Conservation (phyloP, 2,329 filamentous ascomycete species). For the Colletotrichum sp. region DNA sequence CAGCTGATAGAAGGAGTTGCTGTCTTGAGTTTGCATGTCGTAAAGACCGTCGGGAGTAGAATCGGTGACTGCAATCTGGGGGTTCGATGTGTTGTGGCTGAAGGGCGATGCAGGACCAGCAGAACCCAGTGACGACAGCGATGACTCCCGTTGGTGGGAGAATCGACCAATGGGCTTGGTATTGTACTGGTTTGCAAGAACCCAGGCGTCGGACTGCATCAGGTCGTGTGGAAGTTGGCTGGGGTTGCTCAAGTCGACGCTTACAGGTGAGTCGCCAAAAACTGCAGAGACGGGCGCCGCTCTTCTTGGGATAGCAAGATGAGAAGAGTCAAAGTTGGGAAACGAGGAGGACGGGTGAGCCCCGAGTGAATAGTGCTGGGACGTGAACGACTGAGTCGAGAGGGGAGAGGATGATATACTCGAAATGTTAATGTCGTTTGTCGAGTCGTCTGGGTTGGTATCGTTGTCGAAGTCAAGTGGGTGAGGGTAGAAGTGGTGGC, state of each 20-base stretch:
- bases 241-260: not conserved
- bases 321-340: not conserved
- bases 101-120: conserved; percentile 65
- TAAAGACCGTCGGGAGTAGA: conserved; percentile 49
- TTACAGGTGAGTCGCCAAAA: not conserved
- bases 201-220: conserved; percentile 50
- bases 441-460: not conserved
- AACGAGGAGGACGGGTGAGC: conserved; percentile 20
- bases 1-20: conserved; percentile 50
- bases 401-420: conserved; percentile 16
- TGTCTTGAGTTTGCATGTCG: conserved; percentile 44
- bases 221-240: conserved; percentile 24
- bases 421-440: not conserved
- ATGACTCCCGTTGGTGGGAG: conserved; percentile 64
- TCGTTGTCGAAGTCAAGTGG: conserved; percentile 9
- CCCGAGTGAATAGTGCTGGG: conserved; percentile 28
- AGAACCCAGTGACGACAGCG: conserved; percentile 64
- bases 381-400: conserved; percentile 14
- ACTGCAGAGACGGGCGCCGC: not conserved
- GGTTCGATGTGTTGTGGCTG: conserved; percentile 59
- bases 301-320: not conserved
- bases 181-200: conserved; percentile 39
- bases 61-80: conserved; percentile 62
- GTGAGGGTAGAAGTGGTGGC: not conserved
- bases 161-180: conserved; percentile 41